These are phyloP conservation scores for Acrocalymma vagum DNA, from an alignment of 2,329 filamentous ascomycete genomes.

Conservation along the genomic window DNA sequence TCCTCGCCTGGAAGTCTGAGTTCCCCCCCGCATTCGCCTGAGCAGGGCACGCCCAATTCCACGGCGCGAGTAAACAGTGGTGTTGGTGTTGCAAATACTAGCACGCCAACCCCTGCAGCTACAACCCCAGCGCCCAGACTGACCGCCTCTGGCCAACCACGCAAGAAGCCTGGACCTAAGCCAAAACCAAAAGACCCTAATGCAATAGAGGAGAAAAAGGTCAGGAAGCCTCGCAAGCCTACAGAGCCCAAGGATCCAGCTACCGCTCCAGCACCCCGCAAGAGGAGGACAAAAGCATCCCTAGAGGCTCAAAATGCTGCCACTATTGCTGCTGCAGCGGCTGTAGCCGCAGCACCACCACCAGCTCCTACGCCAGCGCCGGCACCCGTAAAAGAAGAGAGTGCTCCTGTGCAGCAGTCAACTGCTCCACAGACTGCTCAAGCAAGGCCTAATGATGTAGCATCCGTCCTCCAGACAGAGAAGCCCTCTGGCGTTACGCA, in stretches of 20 bases:
- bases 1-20: conserved; percentile 47
- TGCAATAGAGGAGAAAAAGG: conserved; percentile 52
- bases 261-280: conserved; percentile 55
- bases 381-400: conserved; percentile 35
- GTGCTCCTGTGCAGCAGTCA: conserved; percentile 29
- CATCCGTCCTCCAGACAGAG: conserved; percentile 30
- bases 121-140: conserved; percentile 39
- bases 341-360: conserved; percentile 11
- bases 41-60: conserved; percentile 41
- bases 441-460: conserved; percentile 30
- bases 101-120: conserved; percentile 40
- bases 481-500: conserved; percentile 34
- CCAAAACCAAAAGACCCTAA: conserved; percentile 46
- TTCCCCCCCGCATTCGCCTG: conserved; percentile 49
- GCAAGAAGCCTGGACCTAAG: conserved; percentile 56
- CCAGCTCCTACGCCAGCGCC: conserved; percentile 22
- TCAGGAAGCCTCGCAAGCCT: conserved; percentile 56
- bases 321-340: conserved; percentile 14
- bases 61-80: conserved; percentile 36
- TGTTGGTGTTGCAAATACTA: conserved; percentile 38
- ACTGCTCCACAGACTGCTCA: conserved; percentile 38
- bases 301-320: conserved; percentile 41
- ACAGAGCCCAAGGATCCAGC: conserved; percentile 59
- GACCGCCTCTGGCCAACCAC: conserved; percentile 44
- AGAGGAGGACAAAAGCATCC: conserved; percentile 55